phyloP scores from a whole-genome alignment of 805 yeast species.

The Spencermartinsiella europaea region DNA sequence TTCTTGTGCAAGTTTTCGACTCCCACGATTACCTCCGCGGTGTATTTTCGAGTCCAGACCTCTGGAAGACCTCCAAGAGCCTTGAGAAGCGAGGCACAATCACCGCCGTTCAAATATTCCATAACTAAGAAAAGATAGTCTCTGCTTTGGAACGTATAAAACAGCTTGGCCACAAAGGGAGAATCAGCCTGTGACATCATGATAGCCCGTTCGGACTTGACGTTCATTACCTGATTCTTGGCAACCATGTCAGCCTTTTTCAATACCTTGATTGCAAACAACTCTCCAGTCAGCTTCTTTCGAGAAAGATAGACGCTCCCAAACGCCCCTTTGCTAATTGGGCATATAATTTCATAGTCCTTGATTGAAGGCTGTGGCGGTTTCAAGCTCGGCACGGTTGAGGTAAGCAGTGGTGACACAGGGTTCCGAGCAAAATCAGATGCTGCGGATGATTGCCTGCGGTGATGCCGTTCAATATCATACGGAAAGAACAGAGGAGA shows the following conservation, averaged over 20 bases:
- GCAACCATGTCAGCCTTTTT: conserved; percentile 95
- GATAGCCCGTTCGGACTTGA: conserved; percentile 92
- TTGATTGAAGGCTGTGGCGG: conserved; percentile 64
- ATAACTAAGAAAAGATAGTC: conserved; percentile 87
- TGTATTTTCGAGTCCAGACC: conserved; percentile 73
- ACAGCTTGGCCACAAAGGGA: conserved; percentile 86
- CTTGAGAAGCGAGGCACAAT: conserved; percentile 79
- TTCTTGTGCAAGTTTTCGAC: conserved; percentile 82
- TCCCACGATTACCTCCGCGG: conserved; percentile 87
- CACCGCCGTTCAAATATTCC: conserved; percentile 97
- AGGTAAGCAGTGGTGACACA: conserved; percentile 68
- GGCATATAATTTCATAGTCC: conserved; percentile 87
- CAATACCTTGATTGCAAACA: conserved; percentile 88
- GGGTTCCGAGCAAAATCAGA: conserved; percentile 49
- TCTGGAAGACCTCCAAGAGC: conserved; percentile 79
- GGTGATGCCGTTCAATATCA: conserved; percentile 33
- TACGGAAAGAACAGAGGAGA: conserved; percentile 53
- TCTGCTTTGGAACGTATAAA: conserved; percentile 81
- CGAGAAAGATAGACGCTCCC: conserved; percentile 90
- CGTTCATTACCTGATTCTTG: conserved; percentile 92
- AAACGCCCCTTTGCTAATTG: conserved; percentile 95
- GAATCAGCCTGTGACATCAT: conserved; percentile 95
- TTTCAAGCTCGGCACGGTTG: conserved; percentile 43
- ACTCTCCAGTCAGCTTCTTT: conserved; percentile 83
- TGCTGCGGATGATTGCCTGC: conserved; percentile 27